Conservation (phyloP, 2,329 filamentous ascomycete species). For the Monosporascus sp. region DNA sequence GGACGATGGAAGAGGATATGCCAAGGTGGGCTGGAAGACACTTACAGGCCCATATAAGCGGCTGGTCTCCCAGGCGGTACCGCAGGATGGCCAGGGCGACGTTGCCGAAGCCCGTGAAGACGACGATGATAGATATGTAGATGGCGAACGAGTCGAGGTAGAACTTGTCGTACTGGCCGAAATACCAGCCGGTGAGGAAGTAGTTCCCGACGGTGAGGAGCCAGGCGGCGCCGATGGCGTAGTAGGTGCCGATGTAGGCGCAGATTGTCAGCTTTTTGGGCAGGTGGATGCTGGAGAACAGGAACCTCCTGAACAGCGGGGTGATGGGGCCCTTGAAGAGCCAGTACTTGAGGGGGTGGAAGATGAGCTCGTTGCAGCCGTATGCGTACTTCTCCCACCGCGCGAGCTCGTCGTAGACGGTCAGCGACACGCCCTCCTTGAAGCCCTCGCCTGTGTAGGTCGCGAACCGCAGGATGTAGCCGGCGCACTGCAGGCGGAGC, state of each 20-base stretch:
- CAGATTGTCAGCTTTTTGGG: slow-evolving; percentile 72
- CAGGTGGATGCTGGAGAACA: slow-evolving; percentile 68
- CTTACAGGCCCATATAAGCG: slow-evolving; percentile 39
- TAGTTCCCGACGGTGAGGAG: slow-evolving; percentile 70
- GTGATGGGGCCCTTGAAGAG: slow-evolving; percentile 70
- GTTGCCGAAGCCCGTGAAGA: slow-evolving; percentile 28
- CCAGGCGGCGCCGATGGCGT: slow-evolving; percentile 73
- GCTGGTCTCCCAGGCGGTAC: slow-evolving; percentile 51
- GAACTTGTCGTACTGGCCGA: slow-evolving; percentile 46
- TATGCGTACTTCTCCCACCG: slow-evolving; percentile 88
- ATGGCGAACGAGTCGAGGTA: slow-evolving; percentile 55
- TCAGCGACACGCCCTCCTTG: slow-evolving; percentile 78
- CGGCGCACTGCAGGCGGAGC: slow-evolving; percentile 66
- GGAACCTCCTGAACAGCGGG: slow-evolving; percentile 69
- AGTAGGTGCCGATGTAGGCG: slow-evolving; percentile 76
- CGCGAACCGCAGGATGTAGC: slow-evolving; percentile 68
- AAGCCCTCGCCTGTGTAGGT: slow-evolving; percentile 73
- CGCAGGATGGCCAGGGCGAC: slow-evolving; percentile 51
- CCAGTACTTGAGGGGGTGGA: slow-evolving; percentile 74
- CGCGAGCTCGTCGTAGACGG: slow-evolving; percentile 78
- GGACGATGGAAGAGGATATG: background rate
- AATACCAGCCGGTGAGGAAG: slow-evolving; percentile 69
- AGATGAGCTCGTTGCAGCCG: slow-evolving; percentile 76
- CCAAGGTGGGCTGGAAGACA: slow-evolving; percentile 1
- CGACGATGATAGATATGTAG: slow-evolving; percentile 28